Conservation (phyloP, 371 early-diverging fungal species). For the Choanephora cucurbitarum region DNA sequence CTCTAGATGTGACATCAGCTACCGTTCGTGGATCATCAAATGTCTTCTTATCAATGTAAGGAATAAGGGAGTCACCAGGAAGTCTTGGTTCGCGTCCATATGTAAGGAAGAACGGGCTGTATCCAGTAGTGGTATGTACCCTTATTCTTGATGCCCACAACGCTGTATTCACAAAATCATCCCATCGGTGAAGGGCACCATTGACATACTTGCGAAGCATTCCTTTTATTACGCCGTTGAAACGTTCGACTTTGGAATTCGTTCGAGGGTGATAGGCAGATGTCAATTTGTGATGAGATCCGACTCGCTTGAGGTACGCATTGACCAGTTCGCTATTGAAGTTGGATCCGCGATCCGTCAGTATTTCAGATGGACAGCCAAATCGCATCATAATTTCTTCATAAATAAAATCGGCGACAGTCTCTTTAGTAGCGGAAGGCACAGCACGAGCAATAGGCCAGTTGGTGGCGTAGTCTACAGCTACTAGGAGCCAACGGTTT, state of each 20-base stretch:
- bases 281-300: conserved; percentile 15
- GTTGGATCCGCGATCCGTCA: conserved; percentile 24
- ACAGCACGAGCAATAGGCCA: conserved; percentile 28
- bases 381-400: conserved; percentile 29
- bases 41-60: conserved; percentile 5
- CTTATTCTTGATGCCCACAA: not conserved
- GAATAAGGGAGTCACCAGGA: conserved; percentile 16
- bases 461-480: conserved; percentile 11
- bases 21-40: conserved; percentile 3
- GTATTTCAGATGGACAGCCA: conserved; percentile 28
- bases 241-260: conserved; percentile 23
- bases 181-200: not conserved
- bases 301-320: conserved; percentile 4
- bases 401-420: conserved; percentile 29
- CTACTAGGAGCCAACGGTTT: conserved; percentile 19
- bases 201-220: not conserved
- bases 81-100: conserved; percentile 23
- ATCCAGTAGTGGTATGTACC: conserved; percentile 11
- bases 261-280: conserved; percentile 25
- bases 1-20: not conserved
- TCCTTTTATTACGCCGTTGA: conserved; percentile 2
- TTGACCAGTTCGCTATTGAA: conserved; percentile 15
- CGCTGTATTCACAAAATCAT: not conserved
- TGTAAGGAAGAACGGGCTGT: conserved; percentile 15
- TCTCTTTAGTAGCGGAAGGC: conserved; percentile 12